These are phyloP conservation scores for Theobroma grandiflorum DNA, from an alignment of 441 rosid species.

Conservation along the genomic window DNA sequence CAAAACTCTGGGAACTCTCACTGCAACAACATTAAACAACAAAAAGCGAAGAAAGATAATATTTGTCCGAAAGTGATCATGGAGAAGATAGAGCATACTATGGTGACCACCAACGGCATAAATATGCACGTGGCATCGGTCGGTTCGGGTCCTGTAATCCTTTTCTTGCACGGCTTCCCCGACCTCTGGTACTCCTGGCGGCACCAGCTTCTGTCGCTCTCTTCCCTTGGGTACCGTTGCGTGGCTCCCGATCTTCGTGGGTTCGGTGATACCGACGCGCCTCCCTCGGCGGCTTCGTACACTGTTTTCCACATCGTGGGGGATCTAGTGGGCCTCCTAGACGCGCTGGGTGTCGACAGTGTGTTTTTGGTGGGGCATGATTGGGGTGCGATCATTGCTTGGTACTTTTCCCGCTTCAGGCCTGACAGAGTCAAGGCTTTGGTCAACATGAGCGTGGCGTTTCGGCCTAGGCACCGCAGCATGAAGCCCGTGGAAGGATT, in stretches of 20 bases:
- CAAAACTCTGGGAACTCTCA: not conserved
- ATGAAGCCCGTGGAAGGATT: constrained; percentile 34
- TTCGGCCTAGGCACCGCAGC: constrained; percentile 41
- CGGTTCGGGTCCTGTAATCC: constrained; percentile 59
- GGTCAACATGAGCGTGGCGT: constrained; percentile 61
- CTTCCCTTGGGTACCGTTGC: constrained; percentile 62
- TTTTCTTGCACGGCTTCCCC: constrained; percentile 76
- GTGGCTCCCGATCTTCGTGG: constrained; percentile 84
- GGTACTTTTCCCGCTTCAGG: constrained; percentile 58
- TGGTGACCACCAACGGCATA: constrained; percentile 58
- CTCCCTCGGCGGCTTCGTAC: constrained; percentile 46
- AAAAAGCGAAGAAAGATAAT: not conserved
- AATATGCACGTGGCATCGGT: constrained; percentile 62
- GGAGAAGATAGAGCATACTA: constrained; percentile 72
- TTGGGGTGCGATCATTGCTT: constrained; percentile 72
- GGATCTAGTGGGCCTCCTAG: constrained; percentile 63
- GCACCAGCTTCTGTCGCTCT: constrained; percentile 63
- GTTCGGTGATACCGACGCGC: constrained; percentile 68
- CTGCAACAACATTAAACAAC: not conserved
- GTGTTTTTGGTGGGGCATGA: constrained; percentile 76
- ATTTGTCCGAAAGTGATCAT: constrained; percentile 26
- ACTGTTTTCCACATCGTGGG: constrained; percentile 61
- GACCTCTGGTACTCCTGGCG: constrained; percentile 84
- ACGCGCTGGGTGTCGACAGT: constrained; percentile 47
- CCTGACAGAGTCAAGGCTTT: constrained; percentile 67